phyloP scores from a whole-genome alignment of 148 eudicot species.

The Diospyros kaki region DNA sequence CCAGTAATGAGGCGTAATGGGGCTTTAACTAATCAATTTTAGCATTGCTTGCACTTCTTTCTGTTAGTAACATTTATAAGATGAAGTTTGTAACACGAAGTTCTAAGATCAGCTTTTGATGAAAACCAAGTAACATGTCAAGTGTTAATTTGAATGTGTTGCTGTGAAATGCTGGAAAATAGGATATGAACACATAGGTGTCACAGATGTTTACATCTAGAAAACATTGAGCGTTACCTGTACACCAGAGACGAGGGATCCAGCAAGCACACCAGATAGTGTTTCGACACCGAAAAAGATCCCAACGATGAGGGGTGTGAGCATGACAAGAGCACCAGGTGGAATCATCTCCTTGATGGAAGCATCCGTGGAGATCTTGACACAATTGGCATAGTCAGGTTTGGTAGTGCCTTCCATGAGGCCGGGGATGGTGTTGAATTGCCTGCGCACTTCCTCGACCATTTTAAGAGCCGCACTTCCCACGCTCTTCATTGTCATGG shows the following conservation, averaged over 20 bases:
- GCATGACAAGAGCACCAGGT: constrained; percentile 93
- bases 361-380: constrained; percentile 96
- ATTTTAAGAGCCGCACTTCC: constrained; percentile 91
- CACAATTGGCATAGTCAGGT: constrained; percentile 94
- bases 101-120: too few species aligned
- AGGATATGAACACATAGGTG: too few species aligned
- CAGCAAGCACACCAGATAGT: constrained; percentile 88
- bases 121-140: too few species aligned
- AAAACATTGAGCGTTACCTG: constrained; percentile 47
- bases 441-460: constrained; percentile 97
- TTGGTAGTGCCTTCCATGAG: constrained; percentile 88
- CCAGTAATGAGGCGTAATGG: too few species aligned
- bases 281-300: constrained; percentile 85
- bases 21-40: too few species aligned
- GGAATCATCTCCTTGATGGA: constrained; percentile 93
- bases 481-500: constrained; percentile 99
- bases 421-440: constrained; percentile 90
- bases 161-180: too few species aligned
- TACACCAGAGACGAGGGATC: constrained; percentile 85
- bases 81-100: too few species aligned
- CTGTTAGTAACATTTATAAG: too few species aligned
- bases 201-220: neutral
- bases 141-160: too few species aligned
- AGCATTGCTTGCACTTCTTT: too few species aligned
- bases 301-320: constrained; percentile 82